A percentile compares a stretch with the other conserved stretches of the same genome.
Conservation (phyloP, 176 grass and related monocot species). For the Zoysia japonica region DNA sequence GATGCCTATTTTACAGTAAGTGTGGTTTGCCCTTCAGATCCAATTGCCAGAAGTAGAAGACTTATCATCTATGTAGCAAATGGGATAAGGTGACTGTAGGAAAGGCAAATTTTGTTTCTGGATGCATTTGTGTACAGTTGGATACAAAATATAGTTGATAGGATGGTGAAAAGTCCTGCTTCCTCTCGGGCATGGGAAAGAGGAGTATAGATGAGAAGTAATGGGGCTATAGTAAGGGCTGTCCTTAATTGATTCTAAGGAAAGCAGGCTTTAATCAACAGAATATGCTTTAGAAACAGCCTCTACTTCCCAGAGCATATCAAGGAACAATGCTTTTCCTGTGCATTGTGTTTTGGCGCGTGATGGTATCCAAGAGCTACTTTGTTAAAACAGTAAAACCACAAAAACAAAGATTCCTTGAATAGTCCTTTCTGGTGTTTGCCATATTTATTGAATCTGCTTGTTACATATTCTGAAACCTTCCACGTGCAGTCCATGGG, state of each 20-base stretch:
- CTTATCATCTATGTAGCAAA: not conserved
- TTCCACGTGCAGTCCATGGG: conserved; percentile 65
- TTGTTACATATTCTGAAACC: conserved; percentile 7
- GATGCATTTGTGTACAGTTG: not conserved
- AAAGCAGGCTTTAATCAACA: not conserved
- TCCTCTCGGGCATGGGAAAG: not conserved
- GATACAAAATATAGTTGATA: not conserved
- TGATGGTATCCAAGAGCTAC: not conserved
- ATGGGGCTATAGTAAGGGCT: not conserved
- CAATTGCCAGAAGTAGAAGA: not conserved
- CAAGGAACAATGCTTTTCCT: not conserved
- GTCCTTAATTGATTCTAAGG: not conserved
- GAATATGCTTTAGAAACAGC: not conserved
- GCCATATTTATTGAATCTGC: not conserved
- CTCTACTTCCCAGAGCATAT: not conserved
- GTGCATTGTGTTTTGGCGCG: not conserved
- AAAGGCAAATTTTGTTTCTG: not conserved
- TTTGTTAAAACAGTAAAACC: not conserved
- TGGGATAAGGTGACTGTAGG: not conserved
- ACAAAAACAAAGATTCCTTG: not conserved
- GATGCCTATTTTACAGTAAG: conserved; percentile 77
- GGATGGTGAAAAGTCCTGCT: not conserved
- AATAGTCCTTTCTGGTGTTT: not conserved
- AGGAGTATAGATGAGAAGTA: not conserved
- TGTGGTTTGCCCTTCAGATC: conserved; percentile 3